Evolutionary conservation across 2,329 filamentous ascomycete genomes (phyloP), one percentile per base, ranked within the genome.

Genomic region (Gyromitra esculenta): DNA sequence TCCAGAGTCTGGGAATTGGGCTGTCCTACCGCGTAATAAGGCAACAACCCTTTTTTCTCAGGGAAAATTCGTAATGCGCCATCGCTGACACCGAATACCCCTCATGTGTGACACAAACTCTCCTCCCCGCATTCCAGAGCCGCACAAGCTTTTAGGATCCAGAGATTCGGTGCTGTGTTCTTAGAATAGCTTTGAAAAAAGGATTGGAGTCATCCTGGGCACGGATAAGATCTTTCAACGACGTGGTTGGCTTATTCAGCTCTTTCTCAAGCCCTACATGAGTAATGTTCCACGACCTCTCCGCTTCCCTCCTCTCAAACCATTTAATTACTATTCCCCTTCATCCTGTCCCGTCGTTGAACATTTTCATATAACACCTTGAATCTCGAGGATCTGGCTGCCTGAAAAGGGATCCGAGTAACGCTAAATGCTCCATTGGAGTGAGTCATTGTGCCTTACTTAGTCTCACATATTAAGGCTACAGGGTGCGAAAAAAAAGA

Each of bases 91-190:
- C 52, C 11, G 21, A 31, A 35, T 56, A 9, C 52, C 52, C 52
- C 18, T 56, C 52, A 56, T 31, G 11, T 56, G 21, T 56, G 52
- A 35, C 9, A 56, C 52, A 15, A 15, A 31, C 21, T 35, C 21
- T 21, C n/a, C 25, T 21, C 52, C 52, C 52, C 52, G 21, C 52
- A 56, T 56, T 35, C n/a, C 15, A 52, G 50, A 52, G 50, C 50
- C 50, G n/a, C 50, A 52, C 48, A 52, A 52, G 7, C 4, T 52
- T 18, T 21, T 52, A 6, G 8, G 48, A 3, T 11, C 52, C 21
- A 56, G 52, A 18, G 15, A 56, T 8, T 11, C 7, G 52, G 21
- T 9, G 52, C 18, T 35, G 52, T 8, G 8, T 6, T 35, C 52
- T 21, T 13, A 15, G 18, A 56, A 56, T 56, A 56, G 15, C 52